These are phyloP conservation scores for Tuber microsphaerosporum DNA, from an alignment of 495 filamentous ascomycete species.

Conservation along the genomic window DNA sequence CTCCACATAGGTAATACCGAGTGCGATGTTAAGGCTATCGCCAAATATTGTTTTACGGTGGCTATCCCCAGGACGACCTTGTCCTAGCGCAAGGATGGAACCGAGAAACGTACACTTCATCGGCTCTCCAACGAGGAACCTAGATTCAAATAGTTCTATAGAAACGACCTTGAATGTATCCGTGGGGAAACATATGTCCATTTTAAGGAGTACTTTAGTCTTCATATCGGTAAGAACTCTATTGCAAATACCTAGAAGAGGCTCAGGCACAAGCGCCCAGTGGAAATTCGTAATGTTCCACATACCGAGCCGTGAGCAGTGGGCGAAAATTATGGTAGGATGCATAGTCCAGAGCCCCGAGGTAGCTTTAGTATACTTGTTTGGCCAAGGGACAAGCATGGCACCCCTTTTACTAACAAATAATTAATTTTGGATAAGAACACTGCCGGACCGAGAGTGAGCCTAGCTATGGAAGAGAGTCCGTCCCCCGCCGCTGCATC, in stretches of 20 bases:
- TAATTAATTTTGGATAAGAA: too few relatives aligned
- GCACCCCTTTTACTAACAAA: too few relatives aligned
- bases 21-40: not conserved
- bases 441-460: too few relatives aligned
- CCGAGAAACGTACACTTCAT: not conserved
- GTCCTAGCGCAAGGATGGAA: not conserved
- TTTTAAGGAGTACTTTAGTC: conserved; percentile 19
- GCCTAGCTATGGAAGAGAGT: too few relatives aligned
- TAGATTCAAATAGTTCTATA: conserved; percentile 22
- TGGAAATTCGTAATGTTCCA: not conserved
- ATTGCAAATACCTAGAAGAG: not conserved
- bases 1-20: not conserved
- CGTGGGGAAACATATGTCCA: not conserved
- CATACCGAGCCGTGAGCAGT: conserved; percentile 10
- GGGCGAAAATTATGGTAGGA: not conserved
- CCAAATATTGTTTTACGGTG: not conserved
- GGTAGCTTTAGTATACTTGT: too few relatives aligned
- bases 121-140: conserved; percentile 19
- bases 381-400: too few relatives aligned
- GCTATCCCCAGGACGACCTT: not conserved
- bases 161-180: conserved; percentile 1
- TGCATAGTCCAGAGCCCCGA: not conserved
- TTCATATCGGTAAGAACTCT: not conserved
- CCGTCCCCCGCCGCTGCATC: too few relatives aligned
- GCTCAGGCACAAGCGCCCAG: not conserved